Conservation (phyloP, 164 flowering plant species). For the Chimonanthus praecox region DNA sequence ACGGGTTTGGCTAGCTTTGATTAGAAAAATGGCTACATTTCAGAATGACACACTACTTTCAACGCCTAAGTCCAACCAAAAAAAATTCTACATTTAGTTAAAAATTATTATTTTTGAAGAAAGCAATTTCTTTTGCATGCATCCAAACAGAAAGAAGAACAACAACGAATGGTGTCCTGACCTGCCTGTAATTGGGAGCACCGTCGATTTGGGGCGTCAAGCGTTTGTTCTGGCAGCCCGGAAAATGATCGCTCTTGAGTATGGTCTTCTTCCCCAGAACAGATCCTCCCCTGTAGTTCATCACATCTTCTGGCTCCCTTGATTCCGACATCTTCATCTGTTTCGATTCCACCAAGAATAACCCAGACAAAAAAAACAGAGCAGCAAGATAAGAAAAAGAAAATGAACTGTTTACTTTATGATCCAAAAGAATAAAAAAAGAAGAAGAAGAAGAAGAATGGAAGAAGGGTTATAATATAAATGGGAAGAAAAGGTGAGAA, state of each 20-base stretch:
- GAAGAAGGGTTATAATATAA: neutral
- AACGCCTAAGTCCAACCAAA: too few relatives aligned
- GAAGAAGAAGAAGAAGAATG: neutral
- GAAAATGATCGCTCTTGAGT: constrained; percentile 88
- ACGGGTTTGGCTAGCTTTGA: too few relatives aligned
- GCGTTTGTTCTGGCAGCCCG: constrained; percentile 84
- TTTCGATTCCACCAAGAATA: neutral
- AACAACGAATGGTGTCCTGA: constrained; percentile 6
- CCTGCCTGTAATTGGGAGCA: constrained; percentile 92
- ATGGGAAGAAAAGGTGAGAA: too few relatives aligned
- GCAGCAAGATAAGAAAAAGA: too few relatives aligned
- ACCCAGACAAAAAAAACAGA: neutral
- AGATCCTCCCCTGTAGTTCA: constrained; percentile 74
- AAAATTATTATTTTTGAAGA: too few relatives aligned
- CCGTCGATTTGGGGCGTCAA: constrained; percentile 78
- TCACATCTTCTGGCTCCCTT: constrained; percentile 68
- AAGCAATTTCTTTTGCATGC: too few relatives aligned
- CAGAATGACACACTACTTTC: too few relatives aligned
- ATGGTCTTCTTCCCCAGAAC: constrained; percentile 82
- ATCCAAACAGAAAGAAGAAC: neutral
- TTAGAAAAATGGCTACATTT: too few relatives aligned
- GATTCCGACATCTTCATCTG: constrained; percentile 44
- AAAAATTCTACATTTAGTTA: too few relatives aligned
- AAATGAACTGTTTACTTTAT: too few relatives aligned
- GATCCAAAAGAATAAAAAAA: too few relatives aligned